Percentiles rank a stretch among this genome's conserved stretches.
phyloP scores from a whole-genome alignment of 176 grass and related monocot genomes.

The Elaeis guineensis region DNA sequence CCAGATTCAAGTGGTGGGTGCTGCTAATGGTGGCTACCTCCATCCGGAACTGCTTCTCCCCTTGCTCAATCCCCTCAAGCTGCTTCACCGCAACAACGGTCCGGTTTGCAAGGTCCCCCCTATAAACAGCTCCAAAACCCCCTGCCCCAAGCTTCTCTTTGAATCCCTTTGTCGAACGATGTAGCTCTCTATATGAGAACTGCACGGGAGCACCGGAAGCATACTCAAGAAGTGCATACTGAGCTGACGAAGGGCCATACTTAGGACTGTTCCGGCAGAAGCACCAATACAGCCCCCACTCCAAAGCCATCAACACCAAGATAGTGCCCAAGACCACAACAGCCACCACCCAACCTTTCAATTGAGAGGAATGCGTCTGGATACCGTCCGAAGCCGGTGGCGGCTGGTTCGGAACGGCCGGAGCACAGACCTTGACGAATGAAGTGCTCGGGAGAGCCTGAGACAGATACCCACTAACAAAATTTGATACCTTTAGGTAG shows the following conservation, averaged over 20 bases:
- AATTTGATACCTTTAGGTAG: conserved; percentile 72
- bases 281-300: conserved; percentile 77
- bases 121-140: conserved; percentile 86
- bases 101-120: conserved; percentile 65
- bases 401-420: conserved; percentile 15
- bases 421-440: conserved; percentile 91
- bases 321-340: conserved; percentile 41
- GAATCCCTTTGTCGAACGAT: conserved; percentile 67
- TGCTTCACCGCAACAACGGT: conserved; percentile 75
- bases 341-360: conserved; percentile 55
- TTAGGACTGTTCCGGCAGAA: conserved; percentile 68
- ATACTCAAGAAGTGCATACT: conserved; percentile 96
- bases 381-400: background rate
- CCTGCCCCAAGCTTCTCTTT: conserved; percentile 83
- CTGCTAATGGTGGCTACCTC: conserved; percentile 98
- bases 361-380: conserved; percentile 3
- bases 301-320: conserved; percentile 37
- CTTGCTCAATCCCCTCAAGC: conserved; percentile 97
- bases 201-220: conserved; percentile 91
- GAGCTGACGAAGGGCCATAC: conserved; percentile 60
- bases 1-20: conserved; percentile 95
- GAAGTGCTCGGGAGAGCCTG: conserved; percentile 80
- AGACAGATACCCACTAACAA: conserved; percentile 73
- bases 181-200: conserved; percentile 74
- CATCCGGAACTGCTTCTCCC: conserved; percentile 99